A percentile compares a stretch with the other conserved stretches of the same genome.
phyloP scores from a whole-genome alignment of 2,329 filamentous ascomycete genomes.

The Ophiostoma quercus region DNA sequence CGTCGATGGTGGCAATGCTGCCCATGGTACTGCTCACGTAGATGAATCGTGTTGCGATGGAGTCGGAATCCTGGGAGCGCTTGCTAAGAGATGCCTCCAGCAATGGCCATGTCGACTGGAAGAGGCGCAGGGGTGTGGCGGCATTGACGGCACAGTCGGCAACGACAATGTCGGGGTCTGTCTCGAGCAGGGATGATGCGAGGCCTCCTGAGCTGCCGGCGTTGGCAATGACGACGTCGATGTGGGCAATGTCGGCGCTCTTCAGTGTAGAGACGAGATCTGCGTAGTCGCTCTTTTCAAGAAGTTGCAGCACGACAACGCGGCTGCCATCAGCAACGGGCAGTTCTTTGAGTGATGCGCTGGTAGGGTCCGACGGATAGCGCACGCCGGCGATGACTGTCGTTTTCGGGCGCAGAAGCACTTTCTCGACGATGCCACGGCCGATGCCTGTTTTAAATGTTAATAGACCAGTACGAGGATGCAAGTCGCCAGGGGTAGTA shows the following conservation, averaged over 20 bases:
- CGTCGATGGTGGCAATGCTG: constrained; percentile 28
- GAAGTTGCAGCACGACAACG: not conserved
- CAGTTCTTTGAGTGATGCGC: constrained; percentile 70
- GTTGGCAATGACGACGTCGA: constrained; percentile 32
- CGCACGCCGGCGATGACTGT: constrained; percentile 32
- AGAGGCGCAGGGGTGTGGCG: constrained; percentile 29
- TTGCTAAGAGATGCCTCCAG: constrained; percentile 15
- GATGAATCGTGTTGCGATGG: constrained; percentile 27
- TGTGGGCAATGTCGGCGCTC: not conserved
- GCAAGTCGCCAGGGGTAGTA: not conserved
- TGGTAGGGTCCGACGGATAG: constrained; percentile 24
- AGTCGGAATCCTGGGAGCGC: not conserved
- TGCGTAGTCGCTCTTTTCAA: not conserved
- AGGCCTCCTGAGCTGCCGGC: constrained; percentile 28
- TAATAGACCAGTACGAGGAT: not conserved
- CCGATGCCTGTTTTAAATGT: constrained; percentile 23
- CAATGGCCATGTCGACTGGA: constrained; percentile 29
- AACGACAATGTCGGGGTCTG: constrained; percentile 24
- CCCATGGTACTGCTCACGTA: constrained; percentile 30
- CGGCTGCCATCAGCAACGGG: constrained; percentile 32
- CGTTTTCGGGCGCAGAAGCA: constrained; percentile 27
- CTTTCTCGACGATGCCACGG: constrained; percentile 22
- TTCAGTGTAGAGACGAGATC: not conserved
- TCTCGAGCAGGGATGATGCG: constrained; percentile 26
- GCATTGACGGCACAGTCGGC: constrained; percentile 26